Conservation (phyloP, 371 early-diverging fungal genomes). For the Syncephalastrum sp. region DNA sequence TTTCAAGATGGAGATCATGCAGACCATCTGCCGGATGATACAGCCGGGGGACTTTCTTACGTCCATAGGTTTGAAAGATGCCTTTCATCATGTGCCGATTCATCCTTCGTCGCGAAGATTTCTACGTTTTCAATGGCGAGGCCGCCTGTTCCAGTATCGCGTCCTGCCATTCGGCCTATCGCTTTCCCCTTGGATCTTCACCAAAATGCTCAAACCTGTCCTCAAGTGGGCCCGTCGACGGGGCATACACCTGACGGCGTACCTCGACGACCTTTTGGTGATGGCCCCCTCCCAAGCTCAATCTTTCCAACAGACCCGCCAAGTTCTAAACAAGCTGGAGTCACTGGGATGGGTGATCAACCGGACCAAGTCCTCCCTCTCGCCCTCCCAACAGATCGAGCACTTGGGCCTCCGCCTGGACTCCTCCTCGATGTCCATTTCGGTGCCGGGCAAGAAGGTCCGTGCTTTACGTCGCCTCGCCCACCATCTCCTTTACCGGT, state of each 20-base stretch:
- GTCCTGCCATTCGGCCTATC: conserved; percentile 33
- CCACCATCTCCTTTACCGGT: neutral
- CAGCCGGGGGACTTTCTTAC: conserved; percentile 20
- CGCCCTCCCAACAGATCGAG: conserved; percentile 17
- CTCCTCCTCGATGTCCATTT: conserved; percentile 12
- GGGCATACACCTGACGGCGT: conserved; percentile 19
- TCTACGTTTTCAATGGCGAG: conserved; percentile 23
- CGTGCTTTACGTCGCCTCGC: conserved; percentile 15
- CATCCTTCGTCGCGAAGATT: conserved; percentile 15
- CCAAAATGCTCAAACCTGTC: conserved; percentile 26
- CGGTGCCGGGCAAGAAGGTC: conserved; percentile 11
- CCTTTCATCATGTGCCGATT: conserved; percentile 14
- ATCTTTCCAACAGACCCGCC: conserved; percentile 3
- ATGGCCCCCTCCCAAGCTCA: conserved; percentile 6
- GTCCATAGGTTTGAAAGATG: conserved; percentile 16
- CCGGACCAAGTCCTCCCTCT: conserved; percentile 17
- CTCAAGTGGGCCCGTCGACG: conserved; percentile 24
- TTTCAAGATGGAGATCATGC: conserved; percentile 29
- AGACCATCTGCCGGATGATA: conserved; percentile 16
- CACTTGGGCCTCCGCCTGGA: conserved; percentile 21
- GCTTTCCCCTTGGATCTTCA: conserved; percentile 30
- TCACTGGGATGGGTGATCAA: conserved; percentile 23
- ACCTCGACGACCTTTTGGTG: conserved; percentile 29
- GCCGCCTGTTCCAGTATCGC: conserved; percentile 21
- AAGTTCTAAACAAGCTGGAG: conserved; percentile 13